Conservation (phyloP, 1,284 basidiomycete species). For the Sphagnurus paluster region DNA sequence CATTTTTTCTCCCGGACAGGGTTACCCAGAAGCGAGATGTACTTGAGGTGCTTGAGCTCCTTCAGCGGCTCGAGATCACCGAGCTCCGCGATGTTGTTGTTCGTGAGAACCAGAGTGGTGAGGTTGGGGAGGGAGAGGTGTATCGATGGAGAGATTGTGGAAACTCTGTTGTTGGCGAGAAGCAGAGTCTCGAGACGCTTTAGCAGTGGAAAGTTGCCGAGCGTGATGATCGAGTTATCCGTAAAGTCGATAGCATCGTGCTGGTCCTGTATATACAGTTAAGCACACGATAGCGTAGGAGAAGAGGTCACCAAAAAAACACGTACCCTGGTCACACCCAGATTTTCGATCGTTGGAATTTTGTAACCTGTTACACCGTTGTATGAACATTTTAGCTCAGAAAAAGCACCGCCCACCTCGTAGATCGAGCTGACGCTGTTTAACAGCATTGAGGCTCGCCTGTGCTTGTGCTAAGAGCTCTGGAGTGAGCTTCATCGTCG, state of each 20-base stretch:
- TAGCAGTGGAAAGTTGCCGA: conserved; percentile 86
- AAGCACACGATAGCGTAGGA: conserved; percentile 14
- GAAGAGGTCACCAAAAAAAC: conserved; percentile 16
- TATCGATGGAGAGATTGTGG: conserved; percentile 79
- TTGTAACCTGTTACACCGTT: conserved; percentile 74
- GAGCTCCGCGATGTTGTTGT: conserved; percentile 73
- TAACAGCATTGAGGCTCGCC: conserved; percentile 85
- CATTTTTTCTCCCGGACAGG: conserved; percentile 92
- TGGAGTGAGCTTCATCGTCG: conserved; percentile 88
- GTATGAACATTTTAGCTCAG: conserved; percentile 24
- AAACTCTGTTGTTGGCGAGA: conserved; percentile 87
- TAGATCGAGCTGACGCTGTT: conserved; percentile 94
- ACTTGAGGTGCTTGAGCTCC: conserved; percentile 77
- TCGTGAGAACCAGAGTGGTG: conserved; percentile 76
- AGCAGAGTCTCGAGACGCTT: conserved; percentile 79
- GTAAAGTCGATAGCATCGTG: conserved; percentile 95
- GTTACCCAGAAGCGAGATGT: conserved; percentile 86
- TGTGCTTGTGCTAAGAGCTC: conserved; percentile 81
- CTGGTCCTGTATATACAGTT: conserved; percentile 63
- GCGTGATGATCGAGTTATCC: conserved; percentile 89
- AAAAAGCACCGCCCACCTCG: conserved; percentile 63
- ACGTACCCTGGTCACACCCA: conserved; percentile 91
- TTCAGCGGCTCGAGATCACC: conserved; percentile 87
- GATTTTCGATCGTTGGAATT: conserved; percentile 98
- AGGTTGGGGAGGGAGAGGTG: conserved; percentile 85